Conservation (phyloP, 2,329 filamentous ascomycete genomes). For the Fusarium duplospermum region DNA sequence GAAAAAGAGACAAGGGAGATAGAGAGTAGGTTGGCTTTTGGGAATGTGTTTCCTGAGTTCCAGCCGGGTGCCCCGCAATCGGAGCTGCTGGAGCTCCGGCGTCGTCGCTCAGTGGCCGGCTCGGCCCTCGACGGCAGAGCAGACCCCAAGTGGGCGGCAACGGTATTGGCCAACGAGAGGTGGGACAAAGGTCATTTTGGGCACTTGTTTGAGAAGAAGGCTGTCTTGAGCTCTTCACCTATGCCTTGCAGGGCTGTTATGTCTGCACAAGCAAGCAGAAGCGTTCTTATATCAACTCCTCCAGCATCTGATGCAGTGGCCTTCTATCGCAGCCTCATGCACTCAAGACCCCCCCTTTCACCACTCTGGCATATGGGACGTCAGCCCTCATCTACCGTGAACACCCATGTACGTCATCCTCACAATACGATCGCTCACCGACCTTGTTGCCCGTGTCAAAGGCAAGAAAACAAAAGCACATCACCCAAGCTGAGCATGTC, state of each 20-base stretch:
- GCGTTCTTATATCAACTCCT: not conserved
- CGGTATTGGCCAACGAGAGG: slow-evolving; percentile 37
- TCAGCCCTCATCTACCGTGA: not conserved
- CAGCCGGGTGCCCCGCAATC: slow-evolving; percentile 45
- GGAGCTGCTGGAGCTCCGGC: slow-evolving; percentile 42
- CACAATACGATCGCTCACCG: not conserved
- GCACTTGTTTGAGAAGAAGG: slow-evolving; percentile 10
- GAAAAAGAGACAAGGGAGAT: not conserved
- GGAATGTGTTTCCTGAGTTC: slow-evolving; percentile 22
- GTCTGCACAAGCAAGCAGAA: not conserved
- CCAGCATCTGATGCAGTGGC: not conserved
- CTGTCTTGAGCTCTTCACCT: slow-evolving; percentile 1
- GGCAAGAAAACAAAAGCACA: not conserved
- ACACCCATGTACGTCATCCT: not conserved
- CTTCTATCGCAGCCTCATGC: not conserved
- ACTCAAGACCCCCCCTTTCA: not conserved
- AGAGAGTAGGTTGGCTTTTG: slow-evolving; percentile 13
- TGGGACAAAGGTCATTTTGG: slow-evolving; percentile 32
- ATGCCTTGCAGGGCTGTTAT: not conserved
- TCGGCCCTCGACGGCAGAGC: slow-evolving; percentile 26
- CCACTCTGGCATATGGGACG: not conserved
- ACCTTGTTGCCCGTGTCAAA: not conserved
- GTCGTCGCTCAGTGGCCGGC: slow-evolving; percentile 33
- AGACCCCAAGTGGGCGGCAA: slow-evolving; percentile 24
- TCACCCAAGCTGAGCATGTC: not conserved